Base-by-base conservation (phyloP, 345 rosid species). In the Nasturtium officinale region DNA sequence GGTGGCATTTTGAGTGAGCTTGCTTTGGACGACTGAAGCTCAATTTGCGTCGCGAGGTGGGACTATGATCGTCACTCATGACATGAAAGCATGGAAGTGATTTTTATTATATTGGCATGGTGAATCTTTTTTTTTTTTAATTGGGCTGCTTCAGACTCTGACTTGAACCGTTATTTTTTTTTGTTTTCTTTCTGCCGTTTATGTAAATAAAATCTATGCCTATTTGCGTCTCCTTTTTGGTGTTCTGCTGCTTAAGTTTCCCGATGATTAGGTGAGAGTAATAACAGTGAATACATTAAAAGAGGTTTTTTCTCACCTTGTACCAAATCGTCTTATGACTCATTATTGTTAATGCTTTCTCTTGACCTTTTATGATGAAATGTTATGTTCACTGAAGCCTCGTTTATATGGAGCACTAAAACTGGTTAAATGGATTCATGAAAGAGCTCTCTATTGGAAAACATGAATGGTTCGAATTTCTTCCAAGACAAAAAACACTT, bases 181-280 rank as follows among this genome's bases (percentile, higher is more conserved):
- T 51, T 6, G n/a, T 4, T 48, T 11, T 47, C 26, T 16, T 59
- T 13, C 29, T 20, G 17, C 26, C 21, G 20, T 53, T 52, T 43
- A 6, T 75, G 79, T 75, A 75, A 52, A 75, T 68, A 61, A 67
- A 25, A 59, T 65, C 12, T 23, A 56, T 65, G 32, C 12, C 42
- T 33, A 16, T 9, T 5, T 30, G 20, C 8, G 6, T 61, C 54
- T 48, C 6, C 26, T 20, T 37, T 37, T 17, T 7, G 48, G 3
- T 5, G 4, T 59, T 26, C 1, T 51, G 35, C 32, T 61, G 21
- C 46, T 30, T 16, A 48, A 37, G 25, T 42, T 18, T 42, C 17
- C 8, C 47, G 6, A 15, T 42, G 48, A 45, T 42, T 43, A 30
- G 7, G 16, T 28, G 33, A 46, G 52, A 29, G 70, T 53, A 15